Evolutionary conservation across 2,329 filamentous ascomycete genomes (phyloP), one percentile per base, ranked within the genome.

Genomic region (Thyridium curvatum): DNA sequence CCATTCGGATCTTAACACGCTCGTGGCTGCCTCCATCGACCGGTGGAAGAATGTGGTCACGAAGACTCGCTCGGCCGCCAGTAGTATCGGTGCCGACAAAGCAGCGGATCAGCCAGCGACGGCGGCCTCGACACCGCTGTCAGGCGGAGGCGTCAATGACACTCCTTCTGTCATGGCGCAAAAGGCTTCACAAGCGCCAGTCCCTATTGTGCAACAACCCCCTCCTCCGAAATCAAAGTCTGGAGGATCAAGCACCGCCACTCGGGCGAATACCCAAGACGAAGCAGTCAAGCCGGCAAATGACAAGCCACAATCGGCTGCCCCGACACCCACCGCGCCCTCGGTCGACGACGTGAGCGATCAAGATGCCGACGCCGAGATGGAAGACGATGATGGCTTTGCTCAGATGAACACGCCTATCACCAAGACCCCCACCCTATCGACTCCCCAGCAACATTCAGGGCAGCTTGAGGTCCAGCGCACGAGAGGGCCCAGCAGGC

Each of bases 41-140:
- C 66, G 76, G 21, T 83, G 79, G 79, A 82, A 79, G 57, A 65
- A 61, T 4, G 74, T 82, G 13, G 72, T 82, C 12, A 60, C 67
- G n/a, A 68, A 73, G 6, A 62, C 68, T 3, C 65, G 74, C 31
- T 61, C 59, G 4, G 55, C 59, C 3, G 50, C 51, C n/a, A 46
- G 46, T 13, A 72, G 74, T 14, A 66, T 79, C 59, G 58, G 59
- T 35, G 62, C 66, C 21, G 21, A 26, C 10, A 26, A 10, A 26
- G 10, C 21, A 6, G 10, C 21, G 10, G 21, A 26, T 10, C 21
- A 26, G 21, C 21, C 21, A 10, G 10, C 21, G 10, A 6, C 21
- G 21, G 10, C 21, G 6, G 10, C 21, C 10, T 26, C 21, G 10
- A 26, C 21, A 26, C 21, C 21, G 6, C 10, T 26, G 21, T 26